Conservation (phyloP, 208 protist species). For the Balamuthia mandrillaris region DNA sequence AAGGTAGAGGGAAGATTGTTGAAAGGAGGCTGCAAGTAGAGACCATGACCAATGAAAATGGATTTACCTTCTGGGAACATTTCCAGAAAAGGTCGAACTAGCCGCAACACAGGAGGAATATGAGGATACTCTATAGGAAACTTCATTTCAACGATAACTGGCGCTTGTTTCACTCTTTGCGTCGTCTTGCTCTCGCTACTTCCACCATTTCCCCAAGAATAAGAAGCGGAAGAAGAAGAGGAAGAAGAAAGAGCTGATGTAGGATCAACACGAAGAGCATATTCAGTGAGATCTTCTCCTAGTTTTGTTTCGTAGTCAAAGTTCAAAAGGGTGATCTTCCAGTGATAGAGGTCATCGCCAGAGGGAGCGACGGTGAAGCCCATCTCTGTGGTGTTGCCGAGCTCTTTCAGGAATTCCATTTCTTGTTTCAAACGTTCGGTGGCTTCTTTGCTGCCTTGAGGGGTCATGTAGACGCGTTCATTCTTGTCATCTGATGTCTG, state of each 20-base stretch:
- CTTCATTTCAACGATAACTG: slow-evolving; percentile 27
- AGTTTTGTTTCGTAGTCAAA: slow-evolving; percentile 32
- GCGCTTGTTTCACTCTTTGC: slow-evolving; percentile 4
- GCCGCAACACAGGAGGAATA: background rate
- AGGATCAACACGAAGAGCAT: slow-evolving; percentile 4
- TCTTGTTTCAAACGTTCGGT: background rate
- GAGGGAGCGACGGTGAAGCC: background rate
- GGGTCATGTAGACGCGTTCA: background rate
- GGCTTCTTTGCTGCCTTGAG: background rate
- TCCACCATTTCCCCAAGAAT: background rate
- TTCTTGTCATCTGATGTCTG: background rate
- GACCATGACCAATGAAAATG: slow-evolving; percentile 23
- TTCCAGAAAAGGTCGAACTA: background rate
- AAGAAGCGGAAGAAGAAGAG: background rate
- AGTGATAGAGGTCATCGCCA: slow-evolving; percentile 31
- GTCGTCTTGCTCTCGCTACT: background rate
- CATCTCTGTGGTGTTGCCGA: background rate
- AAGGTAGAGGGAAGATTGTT: too few relatives aligned
- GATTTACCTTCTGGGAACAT: background rate
- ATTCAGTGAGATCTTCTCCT: slow-evolving; percentile 20
- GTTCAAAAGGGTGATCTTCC: slow-evolving; percentile 9
- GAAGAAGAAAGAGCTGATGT: too few relatives aligned
- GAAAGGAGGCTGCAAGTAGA: too few relatives aligned
- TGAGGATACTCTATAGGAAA: slow-evolving; percentile 17
- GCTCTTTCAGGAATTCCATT: slow-evolving; percentile 3